Conservation (phyloP, 2,329 filamentous ascomycete genomes). For the Incumbomyces delicatus region DNA sequence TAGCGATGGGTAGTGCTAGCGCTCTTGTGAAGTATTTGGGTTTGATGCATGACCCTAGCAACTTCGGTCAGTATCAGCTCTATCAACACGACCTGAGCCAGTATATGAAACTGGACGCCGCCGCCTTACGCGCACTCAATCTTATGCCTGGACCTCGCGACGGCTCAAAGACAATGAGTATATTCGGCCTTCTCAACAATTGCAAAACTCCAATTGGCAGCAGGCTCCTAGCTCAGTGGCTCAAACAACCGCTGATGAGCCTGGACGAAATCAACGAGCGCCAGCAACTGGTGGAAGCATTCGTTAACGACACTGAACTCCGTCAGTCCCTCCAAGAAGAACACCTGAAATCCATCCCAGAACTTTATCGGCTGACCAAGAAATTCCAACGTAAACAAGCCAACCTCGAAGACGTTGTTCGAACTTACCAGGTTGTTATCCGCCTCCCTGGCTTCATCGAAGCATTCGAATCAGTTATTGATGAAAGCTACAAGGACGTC, state of each 20-base stretch:
- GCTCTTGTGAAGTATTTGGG: constrained; percentile 91
- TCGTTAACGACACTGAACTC: constrained; percentile 83
- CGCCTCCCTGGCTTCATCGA: constrained; percentile 81
- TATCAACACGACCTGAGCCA: constrained; percentile 96
- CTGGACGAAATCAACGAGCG: constrained; percentile 78
- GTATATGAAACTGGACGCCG: constrained; percentile 96
- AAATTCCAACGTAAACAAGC: constrained; percentile 88
- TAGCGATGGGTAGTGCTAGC: constrained; percentile 91
- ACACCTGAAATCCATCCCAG: constrained; percentile 83
- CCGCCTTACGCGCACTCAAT: constrained; percentile 86
- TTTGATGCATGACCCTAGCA: constrained; percentile 79
- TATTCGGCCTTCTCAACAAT: constrained; percentile 89
- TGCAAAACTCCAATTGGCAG: constrained; percentile 95
- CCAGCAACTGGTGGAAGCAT: constrained; percentile 90
- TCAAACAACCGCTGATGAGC: constrained; percentile 95
- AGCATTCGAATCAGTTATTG: constrained; percentile 87
- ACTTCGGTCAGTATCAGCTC: constrained; percentile 93
- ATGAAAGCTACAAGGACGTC: constrained; percentile 81
- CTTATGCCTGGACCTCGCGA: constrained; percentile 93
- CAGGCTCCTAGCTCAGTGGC: constrained; percentile 82
- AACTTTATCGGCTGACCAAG: constrained; percentile 87
- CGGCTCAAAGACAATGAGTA: constrained; percentile 93
- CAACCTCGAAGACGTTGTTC: constrained; percentile 88
- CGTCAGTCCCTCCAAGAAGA: constrained; percentile 95
- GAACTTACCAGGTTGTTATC: constrained; percentile 89